phyloP scores from a whole-genome alignment of 805 yeast genomes.

The Candida ipomoeae region DNA sequence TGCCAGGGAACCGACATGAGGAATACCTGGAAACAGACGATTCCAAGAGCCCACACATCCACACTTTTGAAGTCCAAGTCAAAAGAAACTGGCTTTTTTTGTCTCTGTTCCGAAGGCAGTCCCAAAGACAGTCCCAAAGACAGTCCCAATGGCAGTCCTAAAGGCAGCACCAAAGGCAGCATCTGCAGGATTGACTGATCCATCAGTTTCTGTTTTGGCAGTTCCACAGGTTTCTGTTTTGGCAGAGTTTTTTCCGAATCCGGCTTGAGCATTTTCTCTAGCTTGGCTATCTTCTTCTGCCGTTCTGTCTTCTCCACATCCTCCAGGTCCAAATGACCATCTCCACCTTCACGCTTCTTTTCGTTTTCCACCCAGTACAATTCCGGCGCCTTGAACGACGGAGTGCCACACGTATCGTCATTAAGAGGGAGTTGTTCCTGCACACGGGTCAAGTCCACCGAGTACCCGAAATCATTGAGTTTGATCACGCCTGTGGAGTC shows the following conservation, averaged over 20 bases:
- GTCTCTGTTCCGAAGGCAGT: too few species aligned
- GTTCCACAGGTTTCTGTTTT: not conserved
- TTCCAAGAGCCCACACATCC: slow-evolving; percentile 53
- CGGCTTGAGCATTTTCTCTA: not conserved
- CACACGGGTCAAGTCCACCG: slow-evolving; percentile 29
- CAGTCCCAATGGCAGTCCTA: too few species aligned
- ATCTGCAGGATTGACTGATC: too few species aligned
- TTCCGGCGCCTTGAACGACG: slow-evolving; percentile 55
- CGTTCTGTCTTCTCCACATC: slow-evolving; percentile 5
- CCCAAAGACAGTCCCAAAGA: too few species aligned
- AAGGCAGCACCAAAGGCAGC: too few species aligned
- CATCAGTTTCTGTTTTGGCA: too few species aligned
- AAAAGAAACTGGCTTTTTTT: not conserved
- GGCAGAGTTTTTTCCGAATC: not conserved
- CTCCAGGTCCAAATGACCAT: not conserved
- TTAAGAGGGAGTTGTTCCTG: slow-evolving; percentile 17
- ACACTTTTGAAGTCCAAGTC: slow-evolving; percentile 28
- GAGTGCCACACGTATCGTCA: slow-evolving; percentile 44
- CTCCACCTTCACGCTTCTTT: not conserved
- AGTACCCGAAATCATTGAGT: slow-evolving; percentile 51
- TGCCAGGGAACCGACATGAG: slow-evolving; percentile 49
- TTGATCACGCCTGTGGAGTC: slow-evolving; percentile 43
- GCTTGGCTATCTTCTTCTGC: slow-evolving; percentile 4
- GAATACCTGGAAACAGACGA: slow-evolving; percentile 43
- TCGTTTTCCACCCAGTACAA: slow-evolving; percentile 26